Evolutionary conservation across 306 rosid genomes (phyloP).

Genomic region (Cercis canadensis): DNA sequence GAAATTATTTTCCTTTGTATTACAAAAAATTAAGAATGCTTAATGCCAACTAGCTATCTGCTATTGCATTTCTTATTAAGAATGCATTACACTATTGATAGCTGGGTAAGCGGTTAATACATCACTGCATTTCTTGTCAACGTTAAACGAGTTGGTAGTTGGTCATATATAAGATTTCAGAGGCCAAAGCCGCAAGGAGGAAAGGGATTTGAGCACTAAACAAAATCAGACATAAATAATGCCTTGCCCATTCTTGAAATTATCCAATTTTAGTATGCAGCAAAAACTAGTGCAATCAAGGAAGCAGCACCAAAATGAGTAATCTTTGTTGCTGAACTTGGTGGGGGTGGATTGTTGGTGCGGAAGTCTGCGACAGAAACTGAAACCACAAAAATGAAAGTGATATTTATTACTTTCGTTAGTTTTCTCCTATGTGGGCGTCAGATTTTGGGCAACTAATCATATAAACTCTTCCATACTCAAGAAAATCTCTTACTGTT

Average conservation of each 20-base stretch:
- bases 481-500: neutral
- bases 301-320: constrained; percentile 33
- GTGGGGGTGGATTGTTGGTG: neutral
- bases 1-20: no score
- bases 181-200: constrained; percentile 1
- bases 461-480: no score
- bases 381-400: neutral
- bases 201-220: neutral
- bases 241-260: neutral
- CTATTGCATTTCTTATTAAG: no score
- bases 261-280: constrained; percentile 24
- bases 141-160: neutral
- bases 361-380: neutral
- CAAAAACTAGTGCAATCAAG: constrained; percentile 34
- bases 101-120: no score
- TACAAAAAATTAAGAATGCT: no score
- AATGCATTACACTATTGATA: no score
- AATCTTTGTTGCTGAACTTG: constrained; percentile 33
- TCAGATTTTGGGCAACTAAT: no score
- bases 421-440: no score
- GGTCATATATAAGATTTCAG: constrained; percentile 9
- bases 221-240: neutral
- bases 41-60: no score
- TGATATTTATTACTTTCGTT: no score
- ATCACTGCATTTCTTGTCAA: no score